A percentile compares a stretch with the other conserved stretches of the same genome.
Conservation (phyloP, 441 rosid genomes). For the Capsella rubella region DNA sequence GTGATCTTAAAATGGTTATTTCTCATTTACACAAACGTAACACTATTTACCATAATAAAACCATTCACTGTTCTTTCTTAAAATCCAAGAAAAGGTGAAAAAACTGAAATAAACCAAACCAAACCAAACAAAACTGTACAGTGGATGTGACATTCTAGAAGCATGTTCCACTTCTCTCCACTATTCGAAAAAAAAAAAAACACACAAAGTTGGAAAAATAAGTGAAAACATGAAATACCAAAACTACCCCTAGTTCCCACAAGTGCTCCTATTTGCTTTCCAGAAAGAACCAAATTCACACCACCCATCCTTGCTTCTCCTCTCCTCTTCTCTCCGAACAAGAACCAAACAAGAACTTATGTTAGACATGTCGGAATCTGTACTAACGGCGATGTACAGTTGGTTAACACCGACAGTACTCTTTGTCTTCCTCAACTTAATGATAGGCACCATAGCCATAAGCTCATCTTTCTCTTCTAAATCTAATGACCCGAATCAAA, state of each 20-base stretch:
- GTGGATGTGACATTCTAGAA: slow-evolving; percentile 41
- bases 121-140: background rate
- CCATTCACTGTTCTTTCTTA: background rate
- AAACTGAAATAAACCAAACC: background rate
- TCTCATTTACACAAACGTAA: background rate
- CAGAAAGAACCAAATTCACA: background rate
- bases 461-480: slow-evolving; percentile 58
- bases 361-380: slow-evolving; percentile 69
- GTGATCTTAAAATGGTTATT: background rate
- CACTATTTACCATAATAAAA: background rate
- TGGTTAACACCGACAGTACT: slow-evolving; percentile 90
- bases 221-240: background rate
- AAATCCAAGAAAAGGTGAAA: background rate
- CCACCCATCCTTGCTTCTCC: background rate
- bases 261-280: slow-evolving; percentile 21
- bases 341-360: slow-evolving; percentile 40
- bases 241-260: slow-evolving; percentile 23
- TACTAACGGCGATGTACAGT: slow-evolving; percentile 76
- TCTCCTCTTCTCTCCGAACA: background rate
- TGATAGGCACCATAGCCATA: slow-evolving; percentile 76
- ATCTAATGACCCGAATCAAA: slow-evolving; percentile 41
- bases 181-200: background rate
- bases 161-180: slow-evolving; percentile 41
- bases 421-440: slow-evolving; percentile 77
- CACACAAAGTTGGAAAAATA: background rate